These are phyloP conservation scores for Zea mays DNA, from an alignment of 176 grass and related monocot species.

Conservation along the genomic window Zm-B73-REFERENCE-NAM-5.0 NC_050103.1:11033001-11033500, in stretches of 20 bases:
- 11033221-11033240: slow-evolving; percentile 81
- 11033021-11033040: too few relatives aligned
- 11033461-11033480: slow-evolving; percentile 76
- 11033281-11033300: background rate
- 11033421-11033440: too few relatives aligned
- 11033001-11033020: too few relatives aligned
- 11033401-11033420: slow-evolving; percentile 88
- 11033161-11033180: slow-evolving; percentile 78
- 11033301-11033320: slow-evolving; percentile 37
- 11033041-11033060: too few relatives aligned
- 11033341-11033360: too few relatives aligned
- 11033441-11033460: slow-evolving; percentile 82
- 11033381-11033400: too few relatives aligned
- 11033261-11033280: slow-evolving; percentile 20
- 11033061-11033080: too few relatives aligned
- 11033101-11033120: too few relatives aligned
- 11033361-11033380: too few relatives aligned
- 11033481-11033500: slow-evolving; percentile 77
- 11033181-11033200: slow-evolving; percentile 78
- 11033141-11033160: slow-evolving; percentile 97
- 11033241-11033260: slow-evolving; percentile 58
- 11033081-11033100: too few relatives aligned
- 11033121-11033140: too few relatives aligned
- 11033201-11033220: slow-evolving; percentile 90
- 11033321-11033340: too few relatives aligned